phyloP scores from a whole-genome alignment of 139 green algal genomes.

The Tetraselmis chui region DNA sequence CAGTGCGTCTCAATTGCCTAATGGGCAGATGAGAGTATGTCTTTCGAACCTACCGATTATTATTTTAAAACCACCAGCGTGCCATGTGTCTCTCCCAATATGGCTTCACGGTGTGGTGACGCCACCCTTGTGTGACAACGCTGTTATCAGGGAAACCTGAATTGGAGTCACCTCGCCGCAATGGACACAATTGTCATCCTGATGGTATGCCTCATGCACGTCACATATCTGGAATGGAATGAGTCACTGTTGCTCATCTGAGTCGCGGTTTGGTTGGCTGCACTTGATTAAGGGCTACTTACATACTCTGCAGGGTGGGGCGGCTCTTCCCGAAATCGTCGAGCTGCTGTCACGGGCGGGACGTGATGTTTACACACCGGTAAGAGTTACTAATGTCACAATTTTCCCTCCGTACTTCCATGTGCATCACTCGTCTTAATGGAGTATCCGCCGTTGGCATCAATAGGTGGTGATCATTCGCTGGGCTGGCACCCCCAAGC shows the following conservation, averaged over 20 bases:
- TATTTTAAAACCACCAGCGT: background rate
- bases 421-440: background rate
- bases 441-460: background rate
- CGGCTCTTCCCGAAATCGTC: constrained; percentile 27
- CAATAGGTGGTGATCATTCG: constrained; percentile 44
- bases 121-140: too few species aligned
- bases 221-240: too few species aligned
- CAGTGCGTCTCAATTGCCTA: background rate
- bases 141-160: constrained; percentile 25
- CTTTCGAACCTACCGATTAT: too few species aligned
- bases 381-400: constrained; percentile 12
- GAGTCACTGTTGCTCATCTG: too few species aligned
- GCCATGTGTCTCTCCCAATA: background rate
- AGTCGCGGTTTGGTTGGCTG: too few species aligned
- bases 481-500: constrained; percentile 29
- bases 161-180: constrained; percentile 37
- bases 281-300: too few species aligned
- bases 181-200: constrained; percentile 64
- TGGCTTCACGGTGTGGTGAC: too few species aligned
- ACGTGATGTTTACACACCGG: constrained; percentile 25
- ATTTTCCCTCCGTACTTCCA: background rate
- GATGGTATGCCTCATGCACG: constrained; percentile 39
- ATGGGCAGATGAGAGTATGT: background rate
- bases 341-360: constrained; percentile 20
- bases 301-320: constrained; percentile 12